phyloP scores from a whole-genome alignment of 1,284 basidiomycete species.

The Trametes polyzona region DNA sequence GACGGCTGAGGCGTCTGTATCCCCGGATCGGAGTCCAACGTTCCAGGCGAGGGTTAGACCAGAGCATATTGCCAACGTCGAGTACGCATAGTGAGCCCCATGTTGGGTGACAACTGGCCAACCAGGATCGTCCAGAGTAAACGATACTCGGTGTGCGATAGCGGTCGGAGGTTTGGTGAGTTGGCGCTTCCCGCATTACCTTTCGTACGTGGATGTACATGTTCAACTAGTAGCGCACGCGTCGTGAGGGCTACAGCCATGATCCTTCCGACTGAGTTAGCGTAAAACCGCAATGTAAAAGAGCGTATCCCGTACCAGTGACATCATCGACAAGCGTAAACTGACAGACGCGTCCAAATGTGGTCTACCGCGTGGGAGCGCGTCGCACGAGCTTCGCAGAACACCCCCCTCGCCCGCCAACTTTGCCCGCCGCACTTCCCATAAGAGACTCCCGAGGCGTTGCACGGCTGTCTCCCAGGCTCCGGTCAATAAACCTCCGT shows the following conservation, averaged over 20 bases:
- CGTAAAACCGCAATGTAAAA: not conserved
- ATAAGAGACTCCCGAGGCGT: not conserved
- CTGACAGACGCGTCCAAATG: not conserved
- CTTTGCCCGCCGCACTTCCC: not conserved
- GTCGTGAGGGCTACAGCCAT: not conserved
- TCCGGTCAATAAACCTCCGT: slow-evolving; percentile 1
- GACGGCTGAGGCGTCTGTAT: not conserved
- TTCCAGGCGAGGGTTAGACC: too few relatives aligned
- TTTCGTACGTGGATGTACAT: not conserved
- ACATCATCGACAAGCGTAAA: not conserved
- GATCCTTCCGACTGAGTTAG: not conserved
- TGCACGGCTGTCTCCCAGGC: not conserved
- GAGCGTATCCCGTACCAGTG: not conserved
- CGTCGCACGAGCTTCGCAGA: not conserved
- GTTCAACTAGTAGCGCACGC: not conserved
- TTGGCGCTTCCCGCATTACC: too few relatives aligned
- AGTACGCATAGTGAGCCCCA: too few relatives aligned
- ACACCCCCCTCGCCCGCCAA: not conserved
- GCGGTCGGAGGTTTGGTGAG: too few relatives aligned
- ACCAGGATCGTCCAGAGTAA: too few relatives aligned
- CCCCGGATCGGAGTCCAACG: not conserved
- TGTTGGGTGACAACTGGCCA: too few relatives aligned
- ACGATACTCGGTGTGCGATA: too few relatives aligned
- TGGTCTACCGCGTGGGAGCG: not conserved
- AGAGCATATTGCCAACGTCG: too few relatives aligned